Evolutionary conservation across 2,329 filamentous ascomycete species (phyloP), one percentile per base, ranked within the genome.

Genomic region (Alternaria sp.): DNA sequence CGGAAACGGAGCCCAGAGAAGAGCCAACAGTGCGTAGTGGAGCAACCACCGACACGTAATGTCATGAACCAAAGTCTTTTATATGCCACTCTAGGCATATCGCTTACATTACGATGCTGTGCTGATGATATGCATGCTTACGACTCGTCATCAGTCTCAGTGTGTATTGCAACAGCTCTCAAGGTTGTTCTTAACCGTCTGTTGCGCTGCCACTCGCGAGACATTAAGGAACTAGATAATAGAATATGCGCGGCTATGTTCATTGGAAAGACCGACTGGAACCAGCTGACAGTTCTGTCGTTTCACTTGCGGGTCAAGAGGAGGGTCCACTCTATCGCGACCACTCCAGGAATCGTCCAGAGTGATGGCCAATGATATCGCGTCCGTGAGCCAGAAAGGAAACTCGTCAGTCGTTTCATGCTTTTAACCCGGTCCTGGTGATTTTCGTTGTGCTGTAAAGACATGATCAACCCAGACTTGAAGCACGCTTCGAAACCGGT

Each of bases 61-160:
- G 16, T 36, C 20, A 11, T 24, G 20, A 36, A 30, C 3, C 36
- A 4, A 26, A 11, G 7, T 26, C 32, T n/a, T 32, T 38, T 49
- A 26, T 49, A 26, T 49, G 11, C 46, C 28, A 22, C 36, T 11
- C 11, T 30, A 24, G 9, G 14, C 5, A 7, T 3, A 36, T 12
- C 14, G n/a, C 11, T 36, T n/a, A 32, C 20, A 16, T 20, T 12
- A 5, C 14, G 46, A 49, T 36, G 30, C 46, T n/a, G 46, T 49
- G 30, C n/a, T 22, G 46, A 36, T 34, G 30, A 26, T 49, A 3
- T 49, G 46, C 32, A 49, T 49, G 46, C 30, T 49, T 49, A 49
- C 46, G 5, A 24, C 11, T 49, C 46, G 46, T 36, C 46, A 49
- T 7, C 22, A 49, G 32, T 36, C 46, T n/a, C 18, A 20, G 20